Evolutionary conservation across 2,329 filamentous ascomycete species (phyloP).

Genomic region (Fusarium graminum): DNA sequence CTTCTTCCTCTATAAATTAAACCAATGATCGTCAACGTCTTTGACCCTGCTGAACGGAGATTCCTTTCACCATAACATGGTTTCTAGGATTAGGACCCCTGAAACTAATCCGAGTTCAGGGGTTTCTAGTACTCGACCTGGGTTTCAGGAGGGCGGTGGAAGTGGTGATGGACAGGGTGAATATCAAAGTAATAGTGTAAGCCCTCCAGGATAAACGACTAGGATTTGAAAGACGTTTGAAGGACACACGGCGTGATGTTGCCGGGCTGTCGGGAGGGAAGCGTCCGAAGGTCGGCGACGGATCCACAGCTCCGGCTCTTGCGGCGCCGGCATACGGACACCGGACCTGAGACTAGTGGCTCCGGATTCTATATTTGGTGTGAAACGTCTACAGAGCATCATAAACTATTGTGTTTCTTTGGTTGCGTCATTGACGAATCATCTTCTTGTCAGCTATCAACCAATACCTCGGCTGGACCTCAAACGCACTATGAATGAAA

Average conservation of each 20-base stretch:
- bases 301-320: neutral
- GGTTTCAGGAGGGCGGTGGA: conserved; percentile 39
- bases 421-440: neutral
- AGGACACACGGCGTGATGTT: conserved; percentile 4
- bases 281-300: neutral
- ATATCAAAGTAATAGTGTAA: conserved; percentile 5
- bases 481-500: neutral
- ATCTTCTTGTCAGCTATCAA: neutral
- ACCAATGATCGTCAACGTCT: neutral
- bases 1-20: neutral
- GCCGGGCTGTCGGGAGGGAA: neutral
- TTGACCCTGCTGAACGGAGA: conserved; percentile 3
- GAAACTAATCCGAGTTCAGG: conserved; percentile 16
- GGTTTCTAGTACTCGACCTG: conserved; percentile 11
- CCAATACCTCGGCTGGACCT: conserved; percentile 3
- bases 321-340: neutral
- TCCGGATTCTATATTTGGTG: neutral
- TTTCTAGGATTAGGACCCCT: conserved; percentile 14
- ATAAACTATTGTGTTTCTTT: neutral
- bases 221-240: conserved; percentile 2
- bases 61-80: conserved; percentile 4
- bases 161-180: conserved; percentile 28
- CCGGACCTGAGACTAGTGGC: neutral
- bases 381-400: neutral
- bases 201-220: neutral